Conservation (phyloP, 2,329 filamentous ascomycete species). For the Didymella exigua region DNA sequence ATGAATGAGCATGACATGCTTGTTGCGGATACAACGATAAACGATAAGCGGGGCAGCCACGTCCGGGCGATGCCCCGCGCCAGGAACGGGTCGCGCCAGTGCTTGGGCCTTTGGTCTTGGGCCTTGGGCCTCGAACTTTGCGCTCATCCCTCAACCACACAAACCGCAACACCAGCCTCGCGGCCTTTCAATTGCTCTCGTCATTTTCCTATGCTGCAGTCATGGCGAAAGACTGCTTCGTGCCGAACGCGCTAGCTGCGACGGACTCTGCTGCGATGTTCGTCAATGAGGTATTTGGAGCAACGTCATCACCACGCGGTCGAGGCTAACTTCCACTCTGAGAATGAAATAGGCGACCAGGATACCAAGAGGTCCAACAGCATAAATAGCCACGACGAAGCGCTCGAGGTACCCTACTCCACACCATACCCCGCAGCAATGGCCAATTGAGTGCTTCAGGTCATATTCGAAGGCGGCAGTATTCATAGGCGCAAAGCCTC, state of each 20-base stretch:
- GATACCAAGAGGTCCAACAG: slow-evolving; percentile 37
- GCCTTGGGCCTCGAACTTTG: slow-evolving; percentile 6
- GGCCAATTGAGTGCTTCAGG: slow-evolving; percentile 47
- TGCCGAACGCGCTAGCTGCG: slow-evolving; percentile 21
- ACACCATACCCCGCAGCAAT: not conserved
- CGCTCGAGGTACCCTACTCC: slow-evolving; percentile 47
- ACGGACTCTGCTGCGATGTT: slow-evolving; percentile 17
- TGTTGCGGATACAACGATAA: slow-evolving; percentile 25
- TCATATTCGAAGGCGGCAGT: slow-evolving; percentile 61
- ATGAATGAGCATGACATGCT: slow-evolving; percentile 35
- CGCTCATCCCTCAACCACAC: slow-evolving; percentile 3
- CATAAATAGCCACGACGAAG: slow-evolving; percentile 46
- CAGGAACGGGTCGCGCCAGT: slow-evolving; percentile 17
- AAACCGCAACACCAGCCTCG: slow-evolving; percentile 4
- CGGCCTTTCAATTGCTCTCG: slow-evolving; percentile 2
- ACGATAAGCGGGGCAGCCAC: no score
- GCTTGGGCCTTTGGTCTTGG: slow-evolving; percentile 6
- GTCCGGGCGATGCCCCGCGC: slow-evolving; percentile 23
- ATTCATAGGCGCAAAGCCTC: slow-evolving; percentile 66
- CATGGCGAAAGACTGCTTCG: slow-evolving; percentile 34
- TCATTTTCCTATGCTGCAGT: not conserved
- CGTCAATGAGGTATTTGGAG: slow-evolving; percentile 33
- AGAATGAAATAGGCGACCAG: slow-evolving; percentile 36
- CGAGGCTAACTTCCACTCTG: slow-evolving; percentile 45
- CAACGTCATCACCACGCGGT: slow-evolving; percentile 28